Percentiles rank a stretch among this genome's conserved stretches.
Evolutionary conservation across 495 filamentous ascomycete genomes (phyloP).

Genomic region (Tuber magnatum): DNA sequence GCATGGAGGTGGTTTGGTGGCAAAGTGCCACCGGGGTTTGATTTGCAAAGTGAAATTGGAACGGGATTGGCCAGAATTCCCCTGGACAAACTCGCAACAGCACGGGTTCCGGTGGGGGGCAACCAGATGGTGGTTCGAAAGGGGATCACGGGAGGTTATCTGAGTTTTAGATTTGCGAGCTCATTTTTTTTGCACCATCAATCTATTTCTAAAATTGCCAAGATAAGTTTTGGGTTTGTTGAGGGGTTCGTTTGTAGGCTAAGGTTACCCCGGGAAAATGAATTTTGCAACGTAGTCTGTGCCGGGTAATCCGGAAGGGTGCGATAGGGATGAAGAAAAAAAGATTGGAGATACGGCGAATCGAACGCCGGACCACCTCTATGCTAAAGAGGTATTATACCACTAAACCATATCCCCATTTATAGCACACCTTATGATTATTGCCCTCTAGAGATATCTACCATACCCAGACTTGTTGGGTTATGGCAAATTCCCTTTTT

Average conservation of each 20-base stretch:
- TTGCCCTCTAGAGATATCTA: not conserved
- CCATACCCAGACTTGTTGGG: not conserved
- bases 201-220: not conserved
- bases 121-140: not conserved
- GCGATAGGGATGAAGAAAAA: not conserved
- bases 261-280: too few relatives aligned
- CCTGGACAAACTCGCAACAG: not conserved
- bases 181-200: not conserved
- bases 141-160: not conserved
- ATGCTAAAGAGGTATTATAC: too few relatives aligned
- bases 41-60: not conserved
- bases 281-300: not conserved
- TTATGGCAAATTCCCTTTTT: not conserved
- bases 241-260: not conserved
- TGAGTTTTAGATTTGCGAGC: not conserved
- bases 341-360: conserved; percentile 41
- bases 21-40: not conserved
- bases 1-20: not conserved
- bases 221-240: not conserved
- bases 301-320: not conserved
- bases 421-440: accelerated
- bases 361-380: conserved; percentile 45
- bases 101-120: not conserved
- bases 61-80: not conserved
- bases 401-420: conserved; percentile 41